Evolutionary conservation across 2,329 filamentous ascomycete genomes (phyloP).

Genomic region (Ascochyta pisi): DNA sequence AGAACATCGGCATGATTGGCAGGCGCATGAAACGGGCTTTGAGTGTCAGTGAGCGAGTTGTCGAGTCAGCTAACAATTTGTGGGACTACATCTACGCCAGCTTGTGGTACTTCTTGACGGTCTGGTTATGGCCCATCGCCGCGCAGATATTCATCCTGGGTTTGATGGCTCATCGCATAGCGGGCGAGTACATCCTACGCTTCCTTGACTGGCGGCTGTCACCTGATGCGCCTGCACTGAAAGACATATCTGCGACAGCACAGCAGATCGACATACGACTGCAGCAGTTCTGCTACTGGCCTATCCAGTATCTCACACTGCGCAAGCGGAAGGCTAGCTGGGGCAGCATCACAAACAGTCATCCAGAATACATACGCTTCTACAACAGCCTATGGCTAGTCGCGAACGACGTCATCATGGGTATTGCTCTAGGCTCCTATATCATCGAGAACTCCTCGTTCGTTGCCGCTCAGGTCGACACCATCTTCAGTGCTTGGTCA

Average conservation of each 20-base stretch:
- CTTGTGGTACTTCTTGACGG: conserved; percentile 72
- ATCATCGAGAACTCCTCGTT: conserved; percentile 92
- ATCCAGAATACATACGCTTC: conserved; percentile 98
- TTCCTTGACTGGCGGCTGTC: conserved; percentile 82
- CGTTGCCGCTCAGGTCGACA: conserved; percentile 81
- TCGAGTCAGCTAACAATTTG: conserved; percentile 88
- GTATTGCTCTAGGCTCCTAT: conserved; percentile 93
- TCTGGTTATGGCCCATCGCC: conserved; percentile 80
- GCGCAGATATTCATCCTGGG: conserved; percentile 74
- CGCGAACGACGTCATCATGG: conserved; percentile 97
- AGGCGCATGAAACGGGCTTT: conserved; percentile 80
- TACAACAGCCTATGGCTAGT: conserved; percentile 99
- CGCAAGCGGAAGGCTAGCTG: conserved; percentile 90
- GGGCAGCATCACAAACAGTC: conserved; percentile 93
- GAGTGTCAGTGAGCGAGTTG: conserved; percentile 92
- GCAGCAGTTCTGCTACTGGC: conserved; percentile 99
- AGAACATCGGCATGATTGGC: conserved; percentile 85
- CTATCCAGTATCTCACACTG: conserved; percentile 91
- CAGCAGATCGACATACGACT: conserved; percentile 97
- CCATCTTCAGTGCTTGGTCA: conserved; percentile 79
- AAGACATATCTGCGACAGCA: conserved; percentile 94
- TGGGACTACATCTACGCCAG: conserved; percentile 75
- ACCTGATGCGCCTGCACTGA: conserved; percentile 81
- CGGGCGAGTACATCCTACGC: conserved; percentile 78
- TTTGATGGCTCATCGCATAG: conserved; percentile 78